A percentile compares a stretch with the other conserved stretches of the same genome.
These are phyloP conservation scores for Ceriops tagal DNA, from an alignment of 345 rosid genomes.

Conservation along the genomic window DNA sequence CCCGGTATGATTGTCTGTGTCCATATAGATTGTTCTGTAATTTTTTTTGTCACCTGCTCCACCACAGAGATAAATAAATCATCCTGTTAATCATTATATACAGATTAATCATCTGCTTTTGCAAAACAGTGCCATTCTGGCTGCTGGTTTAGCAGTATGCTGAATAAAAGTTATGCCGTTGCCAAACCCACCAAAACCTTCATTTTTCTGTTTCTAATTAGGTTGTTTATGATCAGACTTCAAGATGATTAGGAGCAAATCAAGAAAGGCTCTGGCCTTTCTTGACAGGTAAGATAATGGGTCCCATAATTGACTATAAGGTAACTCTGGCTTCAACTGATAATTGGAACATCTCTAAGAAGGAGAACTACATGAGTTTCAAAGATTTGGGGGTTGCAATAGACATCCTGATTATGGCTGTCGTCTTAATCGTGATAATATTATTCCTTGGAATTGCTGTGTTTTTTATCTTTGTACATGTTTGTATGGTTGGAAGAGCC, in stretches of 20 bases:
- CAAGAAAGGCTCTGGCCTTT: not conserved
- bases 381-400: slow-evolving; percentile 7
- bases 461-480: slow-evolving; percentile 35
- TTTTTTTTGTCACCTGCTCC: slow-evolving; percentile 22
- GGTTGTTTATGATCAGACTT: not conserved
- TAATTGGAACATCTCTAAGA: not conserved
- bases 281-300: not conserved
- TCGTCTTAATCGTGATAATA: slow-evolving; percentile 34
- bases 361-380: slow-evolving; percentile 16
- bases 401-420: slow-evolving; percentile 25
- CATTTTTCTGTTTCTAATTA: not conserved
- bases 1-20: not conserved
- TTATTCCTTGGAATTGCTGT: slow-evolving; percentile 37
- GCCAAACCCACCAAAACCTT: not conserved
- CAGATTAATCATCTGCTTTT: not conserved
- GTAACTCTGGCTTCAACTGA: not conserved
- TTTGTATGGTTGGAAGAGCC: slow-evolving; percentile 40
- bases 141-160: not conserved
- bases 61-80: slow-evolving; percentile 14
- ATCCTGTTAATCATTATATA: not conserved
- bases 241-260: not conserved
- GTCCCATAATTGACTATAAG: not conserved
- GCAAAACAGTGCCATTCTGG: not conserved
- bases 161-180: not conserved
- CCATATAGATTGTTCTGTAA: not conserved